A percentile compares a stretch with the other conserved stretches of the same genome.
phyloP scores from a whole-genome alignment of 2,329 filamentous ascomycete species.

The Simplicillium sp. region DNA sequence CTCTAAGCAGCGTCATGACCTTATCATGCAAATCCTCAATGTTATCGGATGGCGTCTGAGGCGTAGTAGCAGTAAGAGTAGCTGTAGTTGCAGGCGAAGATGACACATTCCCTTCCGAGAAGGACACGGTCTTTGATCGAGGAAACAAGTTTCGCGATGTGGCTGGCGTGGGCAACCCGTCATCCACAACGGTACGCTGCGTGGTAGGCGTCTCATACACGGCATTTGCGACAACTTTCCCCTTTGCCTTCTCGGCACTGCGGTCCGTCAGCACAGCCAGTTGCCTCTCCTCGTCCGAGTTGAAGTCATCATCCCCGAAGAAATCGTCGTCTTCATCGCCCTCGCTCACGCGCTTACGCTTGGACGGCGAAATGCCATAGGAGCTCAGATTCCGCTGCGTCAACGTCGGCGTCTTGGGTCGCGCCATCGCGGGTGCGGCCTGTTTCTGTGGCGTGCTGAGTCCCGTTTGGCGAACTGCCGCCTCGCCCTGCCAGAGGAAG shows the following conservation, averaged over 20 bases:
- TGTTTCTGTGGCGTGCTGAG: conserved; percentile 4
- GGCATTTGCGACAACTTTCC: not conserved
- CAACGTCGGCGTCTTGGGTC: not conserved
- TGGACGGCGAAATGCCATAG: not conserved
- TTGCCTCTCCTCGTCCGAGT: conserved; percentile 28
- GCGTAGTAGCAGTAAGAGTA: conserved; percentile 3
- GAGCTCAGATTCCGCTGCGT: too few species aligned
- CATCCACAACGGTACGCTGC: conserved; percentile 9
- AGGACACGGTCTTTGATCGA: not conserved
- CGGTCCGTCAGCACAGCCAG: conserved; percentile 24
- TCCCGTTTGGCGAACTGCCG: conserved; percentile 18
- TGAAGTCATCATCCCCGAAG: conserved; percentile 15
- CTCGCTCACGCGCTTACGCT: conserved; percentile 5
- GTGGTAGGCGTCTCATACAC: conserved; percentile 1
- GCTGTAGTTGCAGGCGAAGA: conserved; percentile 10
- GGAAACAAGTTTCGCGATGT: conserved; percentile 26
- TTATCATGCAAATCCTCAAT: conserved; percentile 30
- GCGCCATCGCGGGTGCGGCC: conserved; percentile 1
- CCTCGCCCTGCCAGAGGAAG: conserved; percentile 34
- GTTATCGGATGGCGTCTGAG: not conserved
- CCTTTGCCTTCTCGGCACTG: conserved; percentile 17
- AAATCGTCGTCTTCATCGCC: conserved; percentile 18
- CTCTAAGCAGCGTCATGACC: conserved; percentile 39
- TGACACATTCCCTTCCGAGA: conserved; percentile 13
- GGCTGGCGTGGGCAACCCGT: conserved; percentile 22